These are phyloP conservation scores for Phytophthora nicotianae DNA, from an alignment of 352 stramenopile genomes.

Conservation along the genomic window DNA sequence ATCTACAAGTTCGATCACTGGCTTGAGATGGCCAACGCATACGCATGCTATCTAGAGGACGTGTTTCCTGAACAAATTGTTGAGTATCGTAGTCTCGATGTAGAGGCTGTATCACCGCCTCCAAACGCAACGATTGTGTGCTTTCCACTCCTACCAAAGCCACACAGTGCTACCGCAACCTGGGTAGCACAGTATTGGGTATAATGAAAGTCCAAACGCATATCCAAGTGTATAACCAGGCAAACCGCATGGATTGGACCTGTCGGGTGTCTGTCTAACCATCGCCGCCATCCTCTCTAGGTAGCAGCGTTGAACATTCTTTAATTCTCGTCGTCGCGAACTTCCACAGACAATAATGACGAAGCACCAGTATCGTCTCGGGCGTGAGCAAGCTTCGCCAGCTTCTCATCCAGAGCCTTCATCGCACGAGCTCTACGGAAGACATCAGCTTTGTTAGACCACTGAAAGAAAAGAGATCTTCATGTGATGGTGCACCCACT, in stretches of 20 bases:
- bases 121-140: constrained; percentile 60
- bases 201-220: constrained; percentile 7
- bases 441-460: constrained; percentile 3
- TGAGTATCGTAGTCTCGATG: constrained; percentile 66
- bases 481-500: constrained; percentile 49
- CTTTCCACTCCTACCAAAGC: constrained; percentile 84
- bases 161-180: constrained; percentile 49
- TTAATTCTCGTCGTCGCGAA: constrained; percentile 38
- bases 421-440: constrained; percentile 73
- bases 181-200: constrained; percentile 64
- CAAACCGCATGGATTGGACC: too few species aligned
- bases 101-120: constrained; percentile 24
- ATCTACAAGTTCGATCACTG: constrained; percentile 92
- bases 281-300: too few species aligned
- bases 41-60: constrained; percentile 48
- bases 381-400: constrained; percentile 77
- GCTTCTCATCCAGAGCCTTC: constrained; percentile 89
- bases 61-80: constrained; percentile 57
- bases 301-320: too few species aligned
- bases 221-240: background rate
- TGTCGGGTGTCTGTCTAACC: constrained; percentile 23
- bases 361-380: constrained; percentile 33
- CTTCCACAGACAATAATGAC: constrained; percentile 38
- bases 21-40: constrained; percentile 69
- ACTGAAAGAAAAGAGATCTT: background rate